A percentile compares a stretch with the other conserved stretches of the same genome.
phyloP scores from a whole-genome alignment of 306 rosid genomes.

The Coriaria nepalensis region DNA sequence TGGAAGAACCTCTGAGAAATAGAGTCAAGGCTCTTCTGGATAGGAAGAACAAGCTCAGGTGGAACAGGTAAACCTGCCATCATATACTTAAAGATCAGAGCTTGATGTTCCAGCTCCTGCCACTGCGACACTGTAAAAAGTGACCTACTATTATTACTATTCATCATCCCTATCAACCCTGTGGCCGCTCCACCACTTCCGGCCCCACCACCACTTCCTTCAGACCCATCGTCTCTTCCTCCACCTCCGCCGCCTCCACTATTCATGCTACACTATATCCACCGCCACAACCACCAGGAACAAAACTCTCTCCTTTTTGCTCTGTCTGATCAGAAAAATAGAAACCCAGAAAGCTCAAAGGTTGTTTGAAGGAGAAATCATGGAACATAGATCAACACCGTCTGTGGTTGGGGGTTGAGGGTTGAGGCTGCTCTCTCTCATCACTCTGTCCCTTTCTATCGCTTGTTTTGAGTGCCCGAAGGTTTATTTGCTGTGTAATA shows the following conservation, averaged over 20 bases:
- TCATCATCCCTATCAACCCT: slow-evolving; percentile 31
- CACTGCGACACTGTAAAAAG: slow-evolving; percentile 80
- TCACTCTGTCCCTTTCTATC: too few relatives aligned
- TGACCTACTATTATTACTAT: slow-evolving; percentile 14
- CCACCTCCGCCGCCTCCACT: slow-evolving; percentile 14
- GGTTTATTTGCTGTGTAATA: too few relatives aligned
- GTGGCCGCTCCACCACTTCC: slow-evolving; percentile 8
- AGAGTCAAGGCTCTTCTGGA: slow-evolving; percentile 59
- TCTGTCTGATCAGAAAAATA: too few relatives aligned
- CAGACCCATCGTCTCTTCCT: slow-evolving; percentile 4
- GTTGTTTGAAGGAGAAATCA: too few relatives aligned
- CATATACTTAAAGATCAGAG: slow-evolving; percentile 75
- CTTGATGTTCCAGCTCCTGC: slow-evolving; percentile 88
- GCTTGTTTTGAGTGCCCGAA: too few relatives aligned
- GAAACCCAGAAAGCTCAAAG: too few relatives aligned
- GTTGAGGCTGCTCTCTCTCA: too few relatives aligned
- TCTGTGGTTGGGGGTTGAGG: too few relatives aligned
- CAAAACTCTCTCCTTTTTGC: too few relatives aligned
- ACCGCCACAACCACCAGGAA: too few relatives aligned
- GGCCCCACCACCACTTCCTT: slow-evolving; percentile 15
- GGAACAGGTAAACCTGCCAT: slow-evolving; percentile 74
- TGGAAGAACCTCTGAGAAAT: slow-evolving; percentile 50
- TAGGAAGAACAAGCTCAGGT: slow-evolving; percentile 69
- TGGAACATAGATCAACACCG: too few relatives aligned
- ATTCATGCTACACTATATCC: neutral